Evolutionary conservation across 192 early-diverging fungal genomes (phyloP), one percentile per base, ranked within the genome.

Genomic region (Helicostylum pulchrum): DNA sequence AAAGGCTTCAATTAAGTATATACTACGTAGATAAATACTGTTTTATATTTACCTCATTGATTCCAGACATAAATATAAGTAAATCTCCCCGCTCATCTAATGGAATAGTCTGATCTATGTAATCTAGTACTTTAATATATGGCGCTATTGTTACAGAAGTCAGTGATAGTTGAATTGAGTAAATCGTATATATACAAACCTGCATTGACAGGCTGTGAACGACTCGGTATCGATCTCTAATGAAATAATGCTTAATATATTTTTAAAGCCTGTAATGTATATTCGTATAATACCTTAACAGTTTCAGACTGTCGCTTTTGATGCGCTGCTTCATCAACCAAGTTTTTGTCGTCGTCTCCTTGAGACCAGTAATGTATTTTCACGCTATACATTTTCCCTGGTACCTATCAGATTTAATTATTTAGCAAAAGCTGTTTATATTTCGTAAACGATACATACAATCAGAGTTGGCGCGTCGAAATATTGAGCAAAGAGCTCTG

Each of bases 401-500:
- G 88, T 14, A 89, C 73, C 80, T 88, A 62, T 5, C 51, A 9
- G 4, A 12, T 53, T 30, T 53, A 15, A 9, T 2, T 10, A 46
- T 46, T 4, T 10, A 30, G 12, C 31, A 43, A 21, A 9, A 10
- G 15, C 32, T 34, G 57, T 15, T 20, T 3, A 19, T 10, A 32
- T 42, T 11, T 11, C 20, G 15, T 44, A 32, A 51, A 7, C 15
- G 4, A 19, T 48, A n/a, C 43, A 57, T 70, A 75, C 74, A 42
- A 67, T 57, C 15, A 76, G 60, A 26, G 74, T 50, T 19, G 74
- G 74, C 6, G 86, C 61, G 21, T 84, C 86, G 72, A 97, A 97
- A 66, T 95, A 97, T 4, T 67, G 61, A 0, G 86, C 80, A 71
- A 95, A 95, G 31, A 86, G 71, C 15, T 87, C 78, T 59, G 88